Conservation (phyloP, 176 grass and related monocot species). For the Oryza brachyantha region DNA sequence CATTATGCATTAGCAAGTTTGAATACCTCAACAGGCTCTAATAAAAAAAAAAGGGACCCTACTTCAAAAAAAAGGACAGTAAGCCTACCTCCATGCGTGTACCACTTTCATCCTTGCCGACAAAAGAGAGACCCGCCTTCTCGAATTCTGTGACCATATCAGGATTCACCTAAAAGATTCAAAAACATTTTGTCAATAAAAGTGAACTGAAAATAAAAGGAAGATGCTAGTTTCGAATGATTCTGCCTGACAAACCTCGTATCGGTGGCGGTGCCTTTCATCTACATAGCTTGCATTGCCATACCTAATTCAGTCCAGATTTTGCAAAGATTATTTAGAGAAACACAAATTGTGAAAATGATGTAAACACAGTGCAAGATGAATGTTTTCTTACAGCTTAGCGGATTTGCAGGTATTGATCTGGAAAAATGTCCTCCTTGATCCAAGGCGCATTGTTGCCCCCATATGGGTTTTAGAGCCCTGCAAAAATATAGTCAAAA, state of each 20-base stretch:
- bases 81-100: slow-evolving; percentile 75
- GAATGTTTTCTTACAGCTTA: slow-evolving; percentile 65
- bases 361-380: not conserved
- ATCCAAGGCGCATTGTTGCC: slow-evolving; percentile 93
- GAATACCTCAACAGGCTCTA: not conserved
- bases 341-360: not conserved
- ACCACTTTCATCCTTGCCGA: slow-evolving; percentile 77
- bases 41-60: too few relatives aligned
- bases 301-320: slow-evolving; percentile 51
- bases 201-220: not conserved
- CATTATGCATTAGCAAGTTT: not conserved
- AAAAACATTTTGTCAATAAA: slow-evolving; percentile 5
- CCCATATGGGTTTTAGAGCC: slow-evolving; percentile 99
- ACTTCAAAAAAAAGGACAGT: not conserved
- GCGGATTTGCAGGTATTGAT: slow-evolving; percentile 63
- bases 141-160: slow-evolving; percentile 88
- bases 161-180: slow-evolving; percentile 75
- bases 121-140: slow-evolving; percentile 81
- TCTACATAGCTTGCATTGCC: slow-evolving; percentile 63
- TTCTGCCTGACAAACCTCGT: slow-evolving; percentile 53
- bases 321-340: slow-evolving; percentile 5
- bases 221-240: not conserved
- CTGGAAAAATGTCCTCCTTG: slow-evolving; percentile 80
- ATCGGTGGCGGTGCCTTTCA: slow-evolving; percentile 95
- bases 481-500: slow-evolving; percentile 34